phyloP scores from a whole-genome alignment of 768 basidiomycete genomes.

The Podaxis rugospora region DNA sequence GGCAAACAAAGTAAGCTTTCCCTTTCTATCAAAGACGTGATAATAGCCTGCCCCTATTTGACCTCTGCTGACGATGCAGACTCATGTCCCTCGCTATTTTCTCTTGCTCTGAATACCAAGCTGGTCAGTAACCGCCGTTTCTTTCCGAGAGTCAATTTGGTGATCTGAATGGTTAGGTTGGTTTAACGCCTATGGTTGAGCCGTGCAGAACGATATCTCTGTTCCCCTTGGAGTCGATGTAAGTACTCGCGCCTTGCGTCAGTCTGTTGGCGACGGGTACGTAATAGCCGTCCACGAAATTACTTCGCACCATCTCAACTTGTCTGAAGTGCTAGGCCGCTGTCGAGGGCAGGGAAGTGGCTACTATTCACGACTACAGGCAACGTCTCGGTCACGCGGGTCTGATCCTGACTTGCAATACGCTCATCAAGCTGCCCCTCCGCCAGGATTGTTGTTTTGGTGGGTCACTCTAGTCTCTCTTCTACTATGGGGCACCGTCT shows the following conservation, averaged over 20 bases:
- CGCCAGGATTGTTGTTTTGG: constrained; percentile 49
- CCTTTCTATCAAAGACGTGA: background rate
- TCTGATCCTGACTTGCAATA: constrained; percentile 41
- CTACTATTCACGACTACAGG: constrained; percentile 52
- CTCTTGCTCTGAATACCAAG: constrained; percentile 51
- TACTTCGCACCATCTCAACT: background rate
- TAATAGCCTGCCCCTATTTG: constrained; percentile 12
- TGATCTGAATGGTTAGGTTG: background rate
- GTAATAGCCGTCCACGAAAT: background rate
- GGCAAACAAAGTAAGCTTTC: constrained; percentile 33
- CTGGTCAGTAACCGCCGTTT: constrained; percentile 25
- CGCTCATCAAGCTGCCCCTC: constrained; percentile 40
- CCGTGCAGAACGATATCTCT: background rate
- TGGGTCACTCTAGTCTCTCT: constrained; percentile 16
- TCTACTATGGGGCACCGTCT: background rate
- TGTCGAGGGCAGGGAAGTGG: constrained; percentile 49
- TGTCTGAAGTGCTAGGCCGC: background rate
- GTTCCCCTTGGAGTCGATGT: background rate
- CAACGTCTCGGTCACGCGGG: constrained; percentile 48
- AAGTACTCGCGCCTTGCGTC: background rate
- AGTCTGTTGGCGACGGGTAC: background rate
- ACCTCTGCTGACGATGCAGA: constrained; percentile 40
- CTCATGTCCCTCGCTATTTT: constrained; percentile 48
- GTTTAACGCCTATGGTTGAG: background rate
- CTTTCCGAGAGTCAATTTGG: background rate